Conservation (phyloP, 768 basidiomycete genomes). For the Lactarius psammicola region DNA sequence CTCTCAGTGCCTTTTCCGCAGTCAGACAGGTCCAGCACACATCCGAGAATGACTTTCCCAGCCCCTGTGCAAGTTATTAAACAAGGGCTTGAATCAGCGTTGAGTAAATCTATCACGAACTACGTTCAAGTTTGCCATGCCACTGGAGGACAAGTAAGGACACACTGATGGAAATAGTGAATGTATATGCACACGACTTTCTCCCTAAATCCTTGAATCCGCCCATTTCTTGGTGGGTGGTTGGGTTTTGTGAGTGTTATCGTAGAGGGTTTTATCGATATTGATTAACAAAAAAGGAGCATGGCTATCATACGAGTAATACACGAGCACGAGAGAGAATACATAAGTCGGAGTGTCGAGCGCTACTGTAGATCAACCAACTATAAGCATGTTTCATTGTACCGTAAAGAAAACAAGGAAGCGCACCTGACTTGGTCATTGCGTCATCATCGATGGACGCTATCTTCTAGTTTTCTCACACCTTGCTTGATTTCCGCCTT, state of each 20-base stretch:
- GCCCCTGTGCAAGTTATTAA: background rate
- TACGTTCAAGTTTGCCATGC: constrained; percentile 1
- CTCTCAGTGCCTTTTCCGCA: background rate
- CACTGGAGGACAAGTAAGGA: constrained; percentile 1
- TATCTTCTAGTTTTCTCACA: background rate
- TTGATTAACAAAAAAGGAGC: background rate
- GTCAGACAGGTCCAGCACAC: background rate
- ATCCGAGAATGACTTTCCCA: constrained; percentile 13
- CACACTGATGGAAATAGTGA: background rate
- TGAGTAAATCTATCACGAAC: constrained; percentile 6
- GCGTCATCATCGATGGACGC: constrained; percentile 2
- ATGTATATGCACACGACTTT: background rate
- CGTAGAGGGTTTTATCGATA: background rate
- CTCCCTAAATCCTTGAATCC: background rate
- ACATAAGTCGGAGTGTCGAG: no score
- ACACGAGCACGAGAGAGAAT: background rate
- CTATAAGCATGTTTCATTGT: background rate
- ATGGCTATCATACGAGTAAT: background rate
- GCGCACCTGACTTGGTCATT: background rate
- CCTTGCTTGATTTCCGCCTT: constrained; percentile 16
- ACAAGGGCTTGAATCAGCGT: background rate
- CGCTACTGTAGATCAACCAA: no score
- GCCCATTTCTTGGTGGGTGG: background rate
- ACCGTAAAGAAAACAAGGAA: background rate
- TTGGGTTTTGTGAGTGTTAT: background rate